Evolutionary conservation across 2,329 filamentous ascomycete genomes (phyloP), one percentile per base, ranked within the genome.

Genomic region (Thelonectria blattea): DNA sequence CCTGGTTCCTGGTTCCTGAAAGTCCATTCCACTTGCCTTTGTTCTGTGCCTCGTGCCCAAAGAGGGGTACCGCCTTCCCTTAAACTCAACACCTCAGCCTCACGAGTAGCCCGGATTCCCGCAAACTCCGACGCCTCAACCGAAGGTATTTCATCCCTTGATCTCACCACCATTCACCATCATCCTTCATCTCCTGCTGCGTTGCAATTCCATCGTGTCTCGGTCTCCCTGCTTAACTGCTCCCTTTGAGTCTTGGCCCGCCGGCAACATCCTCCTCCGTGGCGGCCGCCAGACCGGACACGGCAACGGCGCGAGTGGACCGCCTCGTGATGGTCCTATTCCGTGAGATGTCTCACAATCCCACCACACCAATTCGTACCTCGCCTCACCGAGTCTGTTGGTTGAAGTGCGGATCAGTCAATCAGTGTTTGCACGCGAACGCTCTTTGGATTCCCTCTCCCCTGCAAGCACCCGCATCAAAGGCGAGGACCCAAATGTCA

Each of bases 401-500:
- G n/a, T n/a, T n/a, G n/a, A n/a, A n/a, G 22, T 24, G 22, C 22
- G 22, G 22, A 24, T 24, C 22, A 24, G 22, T 24, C 22, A n/a
- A n/a, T n/a, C n/a, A n/a, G n/a, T n/a, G n/a, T n/a, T n/a, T n/a
- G n/a, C n/a, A n/a, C n/a, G n/a, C n/a, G n/a, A n/a, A n/a, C n/a
- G n/a, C n/a, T n/a, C n/a, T n/a, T n/a, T n/a, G n/a, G n/a, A n/a
- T n/a, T n/a, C n/a, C n/a, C n/a, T n/a, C n/a, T n/a, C n/a, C 56
- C 32, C 48, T 24, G 41, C 45, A 15, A 48, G n/a, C 48, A 49
- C 56, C 39, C 42, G 27, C 46, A 58, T 55, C 49, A 58, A 42
- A 58, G 52, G 42, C 43, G n/a, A 48, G 46, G 54, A n/a, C 39
- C 47, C 48, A 58, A 49, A 10, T 52, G 58, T 48, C 58, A 56